Percentiles rank a stretch among this genome's conserved stretches.
These are phyloP conservation scores for Inga leiocalycina DNA, from an alignment of 306 rosid species.

Conservation along the genomic window DNA sequence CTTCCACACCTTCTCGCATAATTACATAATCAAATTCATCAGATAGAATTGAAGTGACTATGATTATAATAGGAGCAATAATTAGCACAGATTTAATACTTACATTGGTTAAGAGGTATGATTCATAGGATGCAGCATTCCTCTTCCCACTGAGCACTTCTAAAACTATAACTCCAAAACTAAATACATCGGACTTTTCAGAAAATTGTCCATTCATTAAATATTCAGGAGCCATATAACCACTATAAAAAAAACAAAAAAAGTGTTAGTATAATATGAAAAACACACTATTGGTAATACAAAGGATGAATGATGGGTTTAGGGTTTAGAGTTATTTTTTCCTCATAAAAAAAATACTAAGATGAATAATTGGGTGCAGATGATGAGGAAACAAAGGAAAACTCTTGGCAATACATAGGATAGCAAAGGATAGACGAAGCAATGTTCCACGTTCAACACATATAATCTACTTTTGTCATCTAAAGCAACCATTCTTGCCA, in stretches of 20 bases:
- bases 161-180: background rate
- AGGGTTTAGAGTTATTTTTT: background rate
- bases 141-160: background rate
- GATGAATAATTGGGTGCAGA: background rate
- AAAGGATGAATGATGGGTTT: background rate
- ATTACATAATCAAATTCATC: background rate
- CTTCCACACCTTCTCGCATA: conserved; percentile 43
- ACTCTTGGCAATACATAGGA: too few relatives aligned
- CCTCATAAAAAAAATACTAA: too few relatives aligned
- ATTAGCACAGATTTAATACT: too few relatives aligned
- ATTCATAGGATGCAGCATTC: background rate
- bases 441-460: background rate
- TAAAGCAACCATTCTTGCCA: background rate
- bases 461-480: background rate
- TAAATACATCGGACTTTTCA: background rate
- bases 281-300: background rate
- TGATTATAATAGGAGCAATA: too few relatives aligned
- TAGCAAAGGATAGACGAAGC: background rate
- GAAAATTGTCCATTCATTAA: background rate
- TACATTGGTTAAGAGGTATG: too few relatives aligned
- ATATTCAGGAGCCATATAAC: background rate
- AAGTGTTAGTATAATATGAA: background rate
- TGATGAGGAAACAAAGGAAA: too few relatives aligned
- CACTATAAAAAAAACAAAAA: background rate
- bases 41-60: too few relatives aligned